Conservation (phyloP, 78 protist genomes). For the Dictyostelium capitatum region DNA sequence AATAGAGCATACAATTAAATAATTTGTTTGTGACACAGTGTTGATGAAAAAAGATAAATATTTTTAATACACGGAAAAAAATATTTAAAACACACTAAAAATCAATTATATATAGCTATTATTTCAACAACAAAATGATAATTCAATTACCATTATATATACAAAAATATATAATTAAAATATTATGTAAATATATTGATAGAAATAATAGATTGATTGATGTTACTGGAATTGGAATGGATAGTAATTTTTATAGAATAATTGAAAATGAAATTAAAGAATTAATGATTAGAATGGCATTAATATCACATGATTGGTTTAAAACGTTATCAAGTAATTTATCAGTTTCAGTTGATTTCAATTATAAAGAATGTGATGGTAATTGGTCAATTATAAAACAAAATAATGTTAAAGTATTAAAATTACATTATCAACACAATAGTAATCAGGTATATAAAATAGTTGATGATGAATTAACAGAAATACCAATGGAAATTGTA, state of each 20-base stretch:
- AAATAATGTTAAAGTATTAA: background rate
- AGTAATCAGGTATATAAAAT: too few species aligned
- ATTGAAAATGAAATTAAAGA: background rate
- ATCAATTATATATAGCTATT: too few species aligned
- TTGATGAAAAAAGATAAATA: too few species aligned
- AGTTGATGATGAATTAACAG: too few species aligned
- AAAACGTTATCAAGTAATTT: constrained; percentile 6
- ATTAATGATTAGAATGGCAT: background rate
- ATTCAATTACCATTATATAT: background rate
- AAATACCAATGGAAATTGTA: too few species aligned
- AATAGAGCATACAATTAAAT: too few species aligned
- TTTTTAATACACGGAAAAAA: too few species aligned
- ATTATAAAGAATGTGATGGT: background rate
- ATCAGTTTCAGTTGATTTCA: background rate
- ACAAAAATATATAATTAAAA: constrained; percentile 1
- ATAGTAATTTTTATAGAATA: background rate
- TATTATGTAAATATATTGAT: constrained; percentile 1
- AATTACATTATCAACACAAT: background rate
- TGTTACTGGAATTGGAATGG: background rate
- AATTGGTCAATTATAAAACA: constrained; percentile 3
- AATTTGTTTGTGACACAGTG: too few species aligned
- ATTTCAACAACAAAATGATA: too few species aligned
- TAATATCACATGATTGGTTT: background rate
- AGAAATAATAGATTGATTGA: background rate
- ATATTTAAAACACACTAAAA: too few species aligned